Base-by-base conservation (phyloP, 1,284 basidiomycete genomes). In the Tylopilus microsporus region DNA sequence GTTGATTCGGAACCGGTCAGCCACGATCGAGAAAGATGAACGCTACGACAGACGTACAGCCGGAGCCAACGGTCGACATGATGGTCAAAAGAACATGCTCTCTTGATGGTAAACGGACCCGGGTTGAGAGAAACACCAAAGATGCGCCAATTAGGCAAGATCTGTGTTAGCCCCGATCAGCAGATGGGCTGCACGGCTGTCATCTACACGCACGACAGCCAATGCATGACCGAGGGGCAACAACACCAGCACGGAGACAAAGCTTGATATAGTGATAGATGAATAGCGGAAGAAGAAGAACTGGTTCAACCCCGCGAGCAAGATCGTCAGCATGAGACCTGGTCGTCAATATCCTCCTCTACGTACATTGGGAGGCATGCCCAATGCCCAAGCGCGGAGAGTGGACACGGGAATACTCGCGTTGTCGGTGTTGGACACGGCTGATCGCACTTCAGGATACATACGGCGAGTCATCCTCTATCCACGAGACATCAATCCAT, bases 391-490 rank as follows among this genome's bases (percentile, higher is more conserved):
- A 34, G 82, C 77, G 25, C 89, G 83, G 62, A 90, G 65, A 4
- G 81, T 89, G 41, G 76, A 77, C 5, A 75, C 77, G 3, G 85
- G 86, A 66, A 89, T 84, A 37, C 73, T 70, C 11, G 79, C 78
- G 67, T 90, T 86, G 64, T 91, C 87, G 3, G 82, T 85, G 68
- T 89, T 87, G 46, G 85, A 82, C 30, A 91, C 89, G 41, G 86
- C 86, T 25, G 87, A 86, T 36, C 89, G 83, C 32, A 91, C 89
- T 68, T 90, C 87, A 9, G 86, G 86, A 68, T 91, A 91, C 0
- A 25, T 25, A 25, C 25, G 82, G 83, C 0, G 82, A 84, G 60
- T 84, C 82, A 56, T 82, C 80, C 70, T 82, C 80, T 71, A 21
- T 8, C 30, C 30, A 32, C 30, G 6, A 32, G 30, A 32, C 30